Conservation (phyloP, 2,329 filamentous ascomycete genomes). For the Emergomyces orientalis region DNA sequence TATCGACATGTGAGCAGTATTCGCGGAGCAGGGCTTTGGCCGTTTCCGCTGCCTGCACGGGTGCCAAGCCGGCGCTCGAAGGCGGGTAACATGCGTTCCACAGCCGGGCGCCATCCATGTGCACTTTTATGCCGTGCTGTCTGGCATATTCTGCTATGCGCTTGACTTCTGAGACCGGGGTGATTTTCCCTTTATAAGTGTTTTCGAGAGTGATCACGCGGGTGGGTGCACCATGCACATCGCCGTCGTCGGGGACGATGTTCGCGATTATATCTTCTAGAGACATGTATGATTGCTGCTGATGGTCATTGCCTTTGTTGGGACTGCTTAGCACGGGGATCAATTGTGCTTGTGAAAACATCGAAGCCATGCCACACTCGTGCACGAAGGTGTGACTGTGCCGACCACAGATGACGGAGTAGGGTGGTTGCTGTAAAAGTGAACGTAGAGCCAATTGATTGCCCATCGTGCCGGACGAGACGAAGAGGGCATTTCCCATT, state of each 20-base stretch:
- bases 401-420: conserved; percentile 69
- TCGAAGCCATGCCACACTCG: conserved; percentile 59
- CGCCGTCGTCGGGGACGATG: conserved; percentile 46
- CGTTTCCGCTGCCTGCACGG: conserved; percentile 50
- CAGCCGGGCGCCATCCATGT: conserved; percentile 69
- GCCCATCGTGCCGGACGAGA: conserved; percentile 87
- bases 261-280: conserved; percentile 64
- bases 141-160: conserved; percentile 63
- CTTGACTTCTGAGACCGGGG: conserved; percentile 62
- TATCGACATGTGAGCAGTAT: conserved; percentile 62
- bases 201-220: conserved; percentile 77
- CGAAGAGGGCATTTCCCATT: conserved; percentile 69
- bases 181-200: conserved; percentile 68
- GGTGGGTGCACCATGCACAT: conserved; percentile 71
- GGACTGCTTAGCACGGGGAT: not conserved
- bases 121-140: conserved; percentile 56
- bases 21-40: conserved; percentile 59
- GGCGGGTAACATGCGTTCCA: conserved; percentile 55
- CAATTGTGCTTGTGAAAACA: conserved; percentile 20
- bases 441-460: conserved; percentile 78
- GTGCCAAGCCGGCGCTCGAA: not conserved
- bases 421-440: conserved; percentile 68
- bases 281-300: conserved; percentile 55
- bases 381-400: conserved; percentile 64
- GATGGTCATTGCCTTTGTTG: conserved; percentile 39